Evolutionary conservation across 1,139 yeast genomes (phyloP), one percentile per base, ranked within the genome.

Genomic region (Geotrichum klebahnii): DNA sequence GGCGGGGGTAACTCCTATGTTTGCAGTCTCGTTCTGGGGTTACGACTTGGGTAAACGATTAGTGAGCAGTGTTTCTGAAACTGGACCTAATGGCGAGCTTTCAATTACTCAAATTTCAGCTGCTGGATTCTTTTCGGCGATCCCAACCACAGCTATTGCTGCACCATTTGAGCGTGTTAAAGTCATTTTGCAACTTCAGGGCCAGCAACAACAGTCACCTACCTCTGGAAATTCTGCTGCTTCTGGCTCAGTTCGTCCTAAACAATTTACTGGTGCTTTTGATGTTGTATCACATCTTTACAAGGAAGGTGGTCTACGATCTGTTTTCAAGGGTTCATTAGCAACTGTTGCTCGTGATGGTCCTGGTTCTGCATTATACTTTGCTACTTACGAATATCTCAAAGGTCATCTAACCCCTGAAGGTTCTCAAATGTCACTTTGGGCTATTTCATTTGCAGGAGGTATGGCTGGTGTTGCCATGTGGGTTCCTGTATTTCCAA

Each of bases 21-120:
- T 92, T 73, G 97, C 97, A 9, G 94, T 92, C 31, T 86, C 96
- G 1, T 92, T 92, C 74, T 90, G 97, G 97, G 97, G 97, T 64
- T 92, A 92, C 70, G 97, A 89, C 63, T 75, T 88, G 51, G 97
- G 97, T 55, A 89, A 89, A 70, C 79, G 80, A 57, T 54, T 90
- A 9, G 95, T 90, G 3, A 57, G 64, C 2, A 60, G 71, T 5
- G 64, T 66, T 46, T 37, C 44, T n/a, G 68, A 77, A 5, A 68
- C 42, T 3, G 53, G 53, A 1, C 33, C 44, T 3, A 24, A 45
- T n/a, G 50, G 47, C 14, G 60, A 57, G 41, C 77, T 88, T 60
- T 67, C 83, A 26, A 81, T 84, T 57, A 76, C 71, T 1, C 88
- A 90, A 63, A 82, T 86, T 56, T 83, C 95, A 10, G 76, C 92